Base-by-base conservation (phyloP, 2,329 filamentous ascomycete genomes). In the Monosporascus sp. region DNA sequence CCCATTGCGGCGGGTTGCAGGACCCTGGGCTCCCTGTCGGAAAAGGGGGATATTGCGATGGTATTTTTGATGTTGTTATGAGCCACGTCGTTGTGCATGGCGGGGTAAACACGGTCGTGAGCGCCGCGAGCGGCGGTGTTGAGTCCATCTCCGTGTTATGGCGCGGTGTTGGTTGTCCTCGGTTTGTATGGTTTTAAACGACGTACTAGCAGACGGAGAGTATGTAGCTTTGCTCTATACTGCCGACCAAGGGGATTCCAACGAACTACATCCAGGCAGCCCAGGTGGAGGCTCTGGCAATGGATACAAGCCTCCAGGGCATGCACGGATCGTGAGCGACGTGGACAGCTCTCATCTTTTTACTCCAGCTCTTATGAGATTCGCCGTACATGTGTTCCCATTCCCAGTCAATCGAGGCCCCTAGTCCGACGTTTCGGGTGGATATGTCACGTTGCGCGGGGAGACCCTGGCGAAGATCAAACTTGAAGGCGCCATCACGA, bases 41-140 rank as follows among this genome's bases (percentile, higher is more conserved):
- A 43, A 68, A 74, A 0, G 65, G 50, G 6, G 70, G 72, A 51
- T 66, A 70, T 56, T 74, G 71, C 3, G 72, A 75, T 1, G 69
- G 71, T 38, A 67, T 51, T 56, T 69, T 68, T 26, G 67, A 68
- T 1, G 66, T 68, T 1, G 71, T 73, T 26, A 74, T 48, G n/a
- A 74, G 63, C 72, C 72, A 75, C 9, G 67, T 65, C 11, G 63
- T 70, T 37, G 67, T 47, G 55, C 73, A 75, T 5, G 71, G 67
- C 7, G 70, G 72, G 24, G 63, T 70, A 59, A 75, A 75, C 44
- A 75, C 58, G 45, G 71, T 71, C 22, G 72, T 73, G 48, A 75
- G 67, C 14, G 71, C 66, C 37, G 70, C 68, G 38, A 75, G 64
- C 51, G 65, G 64, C 48, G 58, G 57, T 48, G 43, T 46, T n/a